These are phyloP conservation scores for Cucumis hystrix DNA, from an alignment of 306 rosid species.

Conservation along the genomic window DNA sequence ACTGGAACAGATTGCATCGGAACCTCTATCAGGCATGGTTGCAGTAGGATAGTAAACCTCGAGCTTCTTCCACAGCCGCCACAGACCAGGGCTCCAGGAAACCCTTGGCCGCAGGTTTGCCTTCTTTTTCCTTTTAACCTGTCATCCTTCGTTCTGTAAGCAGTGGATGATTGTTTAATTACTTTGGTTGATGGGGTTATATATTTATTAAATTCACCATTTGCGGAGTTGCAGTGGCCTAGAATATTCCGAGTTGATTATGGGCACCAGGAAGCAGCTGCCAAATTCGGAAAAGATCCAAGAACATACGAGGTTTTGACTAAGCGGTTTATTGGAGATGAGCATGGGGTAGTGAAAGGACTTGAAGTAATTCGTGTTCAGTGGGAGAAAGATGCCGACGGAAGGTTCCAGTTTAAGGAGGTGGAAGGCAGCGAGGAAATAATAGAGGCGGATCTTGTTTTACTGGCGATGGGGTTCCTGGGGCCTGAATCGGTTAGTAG, in stretches of 20 bases:
- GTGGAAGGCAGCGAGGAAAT: conserved; percentile 87
- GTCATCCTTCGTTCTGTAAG: background rate
- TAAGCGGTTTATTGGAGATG: conserved; percentile 85
- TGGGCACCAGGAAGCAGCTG: conserved; percentile 90
- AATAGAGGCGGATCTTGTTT: conserved; percentile 69
- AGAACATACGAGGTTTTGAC: conserved; percentile 86
- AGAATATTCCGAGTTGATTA: conserved; percentile 85
- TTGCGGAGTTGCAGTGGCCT: conserved; percentile 72
- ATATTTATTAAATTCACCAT: background rate
- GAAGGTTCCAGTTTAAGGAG: conserved; percentile 75
- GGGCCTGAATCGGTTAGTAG: conserved; percentile 90
- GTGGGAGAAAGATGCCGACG: conserved; percentile 88
- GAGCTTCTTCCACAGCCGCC: conserved; percentile 92
- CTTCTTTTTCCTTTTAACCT: background rate
- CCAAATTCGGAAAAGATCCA: conserved; percentile 91
- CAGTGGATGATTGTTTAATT: background rate
- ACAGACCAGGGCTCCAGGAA: conserved; percentile 73
- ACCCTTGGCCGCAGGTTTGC: conserved; percentile 96
- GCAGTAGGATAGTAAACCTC: conserved; percentile 35
- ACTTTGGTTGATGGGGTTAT: background rate
- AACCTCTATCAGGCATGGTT: conserved; percentile 91
- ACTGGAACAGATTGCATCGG: conserved; percentile 99
- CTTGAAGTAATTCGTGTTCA: conserved; percentile 61
- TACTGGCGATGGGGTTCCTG: conserved; percentile 97
- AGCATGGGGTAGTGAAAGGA: conserved; percentile 67